Evolutionary conservation across 306 rosid species (phyloP).

Genomic region (Betula pendula): DNA sequence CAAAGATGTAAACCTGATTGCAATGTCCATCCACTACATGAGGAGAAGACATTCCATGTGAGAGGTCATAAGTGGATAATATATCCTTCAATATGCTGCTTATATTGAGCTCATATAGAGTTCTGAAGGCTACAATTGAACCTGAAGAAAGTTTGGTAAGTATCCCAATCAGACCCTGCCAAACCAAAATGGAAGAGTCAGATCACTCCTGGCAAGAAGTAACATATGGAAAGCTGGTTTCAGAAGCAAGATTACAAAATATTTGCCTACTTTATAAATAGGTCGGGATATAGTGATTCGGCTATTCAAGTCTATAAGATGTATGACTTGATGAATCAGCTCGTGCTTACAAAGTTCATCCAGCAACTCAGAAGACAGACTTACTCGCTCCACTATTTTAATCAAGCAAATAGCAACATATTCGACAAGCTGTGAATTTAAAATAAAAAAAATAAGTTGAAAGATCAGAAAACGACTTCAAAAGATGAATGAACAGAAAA

Average conservation of each 20-base stretch:
- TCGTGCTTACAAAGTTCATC: constrained; percentile 86
- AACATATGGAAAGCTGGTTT: constrained; percentile 17
- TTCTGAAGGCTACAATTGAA: constrained; percentile 75
- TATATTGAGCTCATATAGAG: constrained; percentile 73
- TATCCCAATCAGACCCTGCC: constrained; percentile 84
- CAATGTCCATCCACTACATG: constrained; percentile 68
- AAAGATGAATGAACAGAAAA: constrained; percentile 3
- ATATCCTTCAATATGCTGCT: constrained; percentile 71
- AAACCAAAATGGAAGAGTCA: constrained; percentile 32
- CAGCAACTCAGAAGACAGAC: constrained; percentile 70
- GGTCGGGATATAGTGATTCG: constrained; percentile 61
- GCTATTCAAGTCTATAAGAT: constrained; percentile 66
- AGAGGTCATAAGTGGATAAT: constrained; percentile 60
- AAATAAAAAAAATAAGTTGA: constrained; percentile 9
- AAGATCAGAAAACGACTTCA: constrained; percentile 25
- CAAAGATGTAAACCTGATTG: constrained; percentile 64
- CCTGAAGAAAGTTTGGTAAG: constrained; percentile 85
- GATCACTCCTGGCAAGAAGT: constrained; percentile 25
- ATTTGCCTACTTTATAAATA: constrained; percentile 60
- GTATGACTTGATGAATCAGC: constrained; percentile 66
- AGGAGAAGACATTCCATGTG: constrained; percentile 71
- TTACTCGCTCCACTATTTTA: constrained; percentile 70
- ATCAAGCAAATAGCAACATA: constrained; percentile 78
- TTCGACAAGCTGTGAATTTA: constrained; percentile 78
- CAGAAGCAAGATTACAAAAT: constrained; percentile 7